Base-by-base conservation (phyloP, 768 basidiomycete genomes). In the Lactifluus subvellereus region DNA sequence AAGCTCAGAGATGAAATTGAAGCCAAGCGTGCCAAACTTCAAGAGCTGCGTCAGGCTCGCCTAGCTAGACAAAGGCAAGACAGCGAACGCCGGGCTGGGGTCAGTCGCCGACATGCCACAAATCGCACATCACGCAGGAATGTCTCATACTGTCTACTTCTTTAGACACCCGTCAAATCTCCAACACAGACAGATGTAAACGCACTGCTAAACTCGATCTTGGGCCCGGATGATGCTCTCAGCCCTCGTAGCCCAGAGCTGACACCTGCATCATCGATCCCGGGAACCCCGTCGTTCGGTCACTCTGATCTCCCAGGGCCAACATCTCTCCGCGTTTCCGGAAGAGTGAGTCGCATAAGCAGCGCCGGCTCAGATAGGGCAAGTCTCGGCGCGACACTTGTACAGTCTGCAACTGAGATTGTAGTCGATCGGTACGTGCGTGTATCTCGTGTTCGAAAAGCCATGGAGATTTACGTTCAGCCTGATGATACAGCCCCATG, bases 1-100 rank as follows among this genome's bases (percentile, higher is more conserved):
- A 82, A 82, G 74, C 81, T 92, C 54, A 77, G 91, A 71, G 86
- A 86, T 70, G 94, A 97, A 76, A 89, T 98, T 63, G 93, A 94
- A 74, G 90, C 87, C 30, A 98, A 98, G 76, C 79, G 87, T 65
- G 84, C 85, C 11, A 94, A 93, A 74, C 85, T 98, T 38, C 91
- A 85, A 54, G 91, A 92, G 66, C 79, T 97, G 42, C 80, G 90
- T 59, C 83, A 87, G 72, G 88, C 87, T 6, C 82, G 93, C 50
- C 85, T 85, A 40, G 84, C 89, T 66, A 77, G 88, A 69, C 81
- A 86, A 69, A 82, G 78, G 61, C 80, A 78, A 55, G 85, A 85
- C 52, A 77, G 74, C 27, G 82, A 86, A 51, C 69, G 77, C 61
- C 74, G 76, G 20, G 47, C 60, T 30, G 62, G 66, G n/a, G 57